Evolutionary conservation across 2,329 filamentous ascomycete genomes (phyloP).

Genomic region (Cladosporium sp.): DNA sequence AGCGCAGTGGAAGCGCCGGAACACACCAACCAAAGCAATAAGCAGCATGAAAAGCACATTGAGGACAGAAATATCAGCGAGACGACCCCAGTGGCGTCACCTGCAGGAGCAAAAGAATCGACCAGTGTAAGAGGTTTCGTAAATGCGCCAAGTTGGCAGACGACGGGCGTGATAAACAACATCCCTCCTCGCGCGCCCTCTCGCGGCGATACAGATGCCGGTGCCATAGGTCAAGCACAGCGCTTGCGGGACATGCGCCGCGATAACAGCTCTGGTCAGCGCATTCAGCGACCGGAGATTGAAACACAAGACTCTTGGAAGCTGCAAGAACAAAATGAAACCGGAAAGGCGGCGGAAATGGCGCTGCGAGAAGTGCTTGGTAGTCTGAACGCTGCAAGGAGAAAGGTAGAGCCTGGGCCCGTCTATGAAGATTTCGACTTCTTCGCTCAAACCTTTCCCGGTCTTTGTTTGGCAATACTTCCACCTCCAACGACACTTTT

Average conservation of each 20-base stretch:
- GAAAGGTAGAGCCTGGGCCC: slow-evolving; percentile 31
- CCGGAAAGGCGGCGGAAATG: slow-evolving; percentile 76
- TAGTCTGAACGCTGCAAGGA: slow-evolving; percentile 81
- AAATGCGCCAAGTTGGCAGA: slow-evolving; percentile 67
- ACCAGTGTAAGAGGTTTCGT: slow-evolving; percentile 24
- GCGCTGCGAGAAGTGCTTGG: slow-evolving; percentile 78
- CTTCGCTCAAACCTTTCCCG: slow-evolving; percentile 78
- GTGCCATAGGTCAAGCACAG: slow-evolving; percentile 24
- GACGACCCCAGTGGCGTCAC: slow-evolving; percentile 19
- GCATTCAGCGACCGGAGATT: slow-evolving; percentile 44
- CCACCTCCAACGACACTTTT: slow-evolving; percentile 78
- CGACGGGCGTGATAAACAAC: slow-evolving; percentile 74
- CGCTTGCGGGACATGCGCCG: slow-evolving; percentile 27
- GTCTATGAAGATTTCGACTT: slow-evolving; percentile 75
- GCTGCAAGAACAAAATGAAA: slow-evolving; percentile 64
- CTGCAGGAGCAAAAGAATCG: slow-evolving; percentile 16
- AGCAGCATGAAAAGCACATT: slow-evolving; percentile 4
- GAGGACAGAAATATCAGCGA: slow-evolving; percentile 15
- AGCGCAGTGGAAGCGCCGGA: slow-evolving; percentile 1
- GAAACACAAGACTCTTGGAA: slow-evolving; percentile 39
- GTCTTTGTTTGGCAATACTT: slow-evolving; percentile 76
- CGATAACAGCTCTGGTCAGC: slow-evolving; percentile 21
- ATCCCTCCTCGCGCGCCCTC: slow-evolving; percentile 44
- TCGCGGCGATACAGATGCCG: slow-evolving; percentile 27
- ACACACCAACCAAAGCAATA: background rate